Conservation (phyloP, 306 rosid species). For the Biancaea sappan region DNA sequence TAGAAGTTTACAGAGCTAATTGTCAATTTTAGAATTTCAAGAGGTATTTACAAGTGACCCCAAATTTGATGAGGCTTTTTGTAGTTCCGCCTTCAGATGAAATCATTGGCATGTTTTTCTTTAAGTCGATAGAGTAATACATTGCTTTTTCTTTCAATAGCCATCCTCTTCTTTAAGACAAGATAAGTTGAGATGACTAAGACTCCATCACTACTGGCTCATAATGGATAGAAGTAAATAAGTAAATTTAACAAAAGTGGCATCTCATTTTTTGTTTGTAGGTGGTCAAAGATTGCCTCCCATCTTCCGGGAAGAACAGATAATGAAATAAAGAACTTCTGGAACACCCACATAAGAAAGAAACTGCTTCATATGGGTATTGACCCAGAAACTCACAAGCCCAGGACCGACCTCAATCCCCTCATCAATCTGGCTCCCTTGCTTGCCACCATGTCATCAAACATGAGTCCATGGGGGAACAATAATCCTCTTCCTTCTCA, state of each 20-base stretch:
- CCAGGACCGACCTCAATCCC: constrained; percentile 71
- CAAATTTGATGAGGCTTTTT: no score
- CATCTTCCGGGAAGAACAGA: constrained; percentile 90
- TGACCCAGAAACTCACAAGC: constrained; percentile 91
- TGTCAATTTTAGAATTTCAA: no score
- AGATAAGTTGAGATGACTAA: no score
- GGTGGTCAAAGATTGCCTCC: constrained; percentile 91
- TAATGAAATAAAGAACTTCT: constrained; percentile 83
- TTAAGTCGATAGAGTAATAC: no score
- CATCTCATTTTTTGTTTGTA: constrained; percentile 12
- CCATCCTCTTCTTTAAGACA: no score
- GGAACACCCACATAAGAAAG: constrained; percentile 87
- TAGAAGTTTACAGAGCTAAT: no score
- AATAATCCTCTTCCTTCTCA: constrained; percentile 39
- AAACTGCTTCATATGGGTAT: constrained; percentile 84
- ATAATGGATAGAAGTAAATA: no score
- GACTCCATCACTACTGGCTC: no score
- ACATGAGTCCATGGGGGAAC: constrained; percentile 43
- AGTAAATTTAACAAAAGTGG: background rate
- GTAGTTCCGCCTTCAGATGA: no score
- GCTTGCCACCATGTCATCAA: constrained; percentile 48
- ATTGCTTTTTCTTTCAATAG: no score
- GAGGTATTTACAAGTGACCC: no score
- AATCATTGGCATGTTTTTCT: no score
- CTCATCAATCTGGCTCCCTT: constrained; percentile 58